These are phyloP conservation scores for Salix caprea DNA, from an alignment of 345 rosid genomes.

Conservation along the genomic window DNA sequence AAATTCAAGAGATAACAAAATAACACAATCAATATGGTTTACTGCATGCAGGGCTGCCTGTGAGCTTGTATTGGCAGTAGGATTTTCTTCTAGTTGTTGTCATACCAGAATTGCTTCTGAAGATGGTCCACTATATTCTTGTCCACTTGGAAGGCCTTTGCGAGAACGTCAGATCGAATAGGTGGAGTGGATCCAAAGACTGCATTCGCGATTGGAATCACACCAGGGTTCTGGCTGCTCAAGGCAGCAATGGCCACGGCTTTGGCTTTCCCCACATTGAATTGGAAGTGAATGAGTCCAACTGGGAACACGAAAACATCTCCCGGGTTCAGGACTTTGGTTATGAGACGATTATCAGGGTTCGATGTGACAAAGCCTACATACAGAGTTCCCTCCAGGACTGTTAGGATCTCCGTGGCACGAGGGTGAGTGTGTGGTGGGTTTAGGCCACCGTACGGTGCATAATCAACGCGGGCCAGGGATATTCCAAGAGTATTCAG, in stretches of 20 bases:
- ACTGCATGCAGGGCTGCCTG: neutral
- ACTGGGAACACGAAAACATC: constrained; percentile 14
- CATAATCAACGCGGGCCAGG: neutral
- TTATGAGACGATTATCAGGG: constrained; percentile 10
- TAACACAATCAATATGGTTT: neutral
- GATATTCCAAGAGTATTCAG: neutral
- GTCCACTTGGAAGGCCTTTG: constrained; percentile 19
- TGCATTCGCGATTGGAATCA: constrained; percentile 10
- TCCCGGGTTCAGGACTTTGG: constrained; percentile 10
- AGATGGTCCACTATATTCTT: neutral
- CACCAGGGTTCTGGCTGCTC: constrained; percentile 18
- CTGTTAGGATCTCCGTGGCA: constrained; percentile 10
- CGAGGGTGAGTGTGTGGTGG: constrained; percentile 17
- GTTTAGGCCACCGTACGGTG: neutral
- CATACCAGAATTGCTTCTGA: neutral
- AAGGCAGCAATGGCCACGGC: constrained; percentile 6
- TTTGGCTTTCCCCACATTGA: constrained; percentile 8
- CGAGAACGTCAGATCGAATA: constrained; percentile 2
- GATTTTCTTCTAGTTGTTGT: neutral
- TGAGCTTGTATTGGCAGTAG: neutral
- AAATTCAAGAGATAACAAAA: neutral
- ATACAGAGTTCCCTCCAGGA: constrained; percentile 11
- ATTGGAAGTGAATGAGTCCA: constrained; percentile 20
- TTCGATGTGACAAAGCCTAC: constrained; percentile 15
- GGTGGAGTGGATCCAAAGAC: neutral